These are phyloP conservation scores for Pythium oligandrum DNA, from an alignment of 352 stramenopile genomes.

Conservation along the genomic window DNA sequence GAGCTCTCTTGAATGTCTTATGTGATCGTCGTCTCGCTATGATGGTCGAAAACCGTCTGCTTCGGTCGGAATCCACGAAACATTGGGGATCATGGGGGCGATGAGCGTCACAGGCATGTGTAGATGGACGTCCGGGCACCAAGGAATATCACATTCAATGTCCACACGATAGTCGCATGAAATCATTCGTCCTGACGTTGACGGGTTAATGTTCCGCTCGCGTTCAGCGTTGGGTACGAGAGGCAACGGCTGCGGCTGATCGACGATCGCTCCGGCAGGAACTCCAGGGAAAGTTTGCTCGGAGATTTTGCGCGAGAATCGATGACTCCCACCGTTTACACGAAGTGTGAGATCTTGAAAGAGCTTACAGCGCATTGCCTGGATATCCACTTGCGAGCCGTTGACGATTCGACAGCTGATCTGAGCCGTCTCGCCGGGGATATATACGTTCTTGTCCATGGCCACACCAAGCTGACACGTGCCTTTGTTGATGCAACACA, in stretches of 20 bases:
- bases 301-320: conserved; percentile 14
- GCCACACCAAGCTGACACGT: conserved; percentile 24
- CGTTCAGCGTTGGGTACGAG: conserved; percentile 12
- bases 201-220: conserved; percentile 20
- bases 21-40: not conserved
- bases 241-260: conserved; percentile 21
- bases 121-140: conserved; percentile 31
- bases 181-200: conserved; percentile 24
- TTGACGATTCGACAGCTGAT: conserved; percentile 37
- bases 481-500: conserved; percentile 38
- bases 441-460: conserved; percentile 35
- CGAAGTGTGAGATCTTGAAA: conserved; percentile 22
- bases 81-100: conserved; percentile 9
- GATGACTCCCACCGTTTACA: conserved; percentile 5
- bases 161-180: conserved; percentile 28
- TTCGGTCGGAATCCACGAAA: not conserved
- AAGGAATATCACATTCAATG: conserved; percentile 36
- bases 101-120: conserved; percentile 21
- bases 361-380: conserved; percentile 24
- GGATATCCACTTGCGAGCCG: conserved; percentile 24
- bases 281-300: conserved; percentile 19
- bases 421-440: conserved; percentile 21
- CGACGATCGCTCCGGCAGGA: conserved; percentile 3
- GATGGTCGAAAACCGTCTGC: conserved; percentile 1
- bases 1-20: no score